Conservation (phyloP, 2,329 filamentous ascomycete species). For the Aspergillus chevalieri region DNA sequence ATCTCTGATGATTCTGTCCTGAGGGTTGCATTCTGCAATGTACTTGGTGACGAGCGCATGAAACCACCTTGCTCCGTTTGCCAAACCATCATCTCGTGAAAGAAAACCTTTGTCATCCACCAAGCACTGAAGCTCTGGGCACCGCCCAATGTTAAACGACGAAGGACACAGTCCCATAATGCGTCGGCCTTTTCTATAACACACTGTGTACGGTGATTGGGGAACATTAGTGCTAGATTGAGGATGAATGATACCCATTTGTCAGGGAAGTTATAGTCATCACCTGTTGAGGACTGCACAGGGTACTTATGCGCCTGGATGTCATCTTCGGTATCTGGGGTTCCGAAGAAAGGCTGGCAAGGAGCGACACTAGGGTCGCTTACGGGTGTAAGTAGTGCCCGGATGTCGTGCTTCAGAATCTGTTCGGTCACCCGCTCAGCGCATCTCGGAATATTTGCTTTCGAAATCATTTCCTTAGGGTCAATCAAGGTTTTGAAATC, state of each 20-base stretch:
- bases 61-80: slow-evolving; percentile 87
- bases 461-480: slow-evolving; percentile 35
- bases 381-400: slow-evolving; percentile 38
- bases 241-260: slow-evolving; percentile 43
- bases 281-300: slow-evolving; percentile 30
- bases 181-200: slow-evolving; percentile 40
- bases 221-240: slow-evolving; percentile 34
- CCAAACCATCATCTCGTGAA: slow-evolving; percentile 91
- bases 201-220: slow-evolving; percentile 38
- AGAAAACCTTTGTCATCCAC: slow-evolving; percentile 82
- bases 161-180: slow-evolving; percentile 40
- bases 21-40: slow-evolving; percentile 23
- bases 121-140: slow-evolving; percentile 44
- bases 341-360: slow-evolving; percentile 28
- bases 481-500: slow-evolving; percentile 57
- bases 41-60: slow-evolving; percentile 50
- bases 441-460: slow-evolving; percentile 36
- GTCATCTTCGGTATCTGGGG: slow-evolving; percentile 28
- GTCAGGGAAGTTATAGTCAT: slow-evolving; percentile 44
- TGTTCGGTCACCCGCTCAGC: slow-evolving; percentile 29
- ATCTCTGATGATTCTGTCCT: slow-evolving; percentile 16
- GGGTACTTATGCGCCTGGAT: slow-evolving; percentile 27
- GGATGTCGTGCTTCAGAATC: slow-evolving; percentile 41
- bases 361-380: slow-evolving; percentile 24
- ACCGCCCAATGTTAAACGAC: slow-evolving; percentile 38